A percentile compares a stretch with the other conserved stretches of the same genome.
phyloP scores from a whole-genome alignment of 257 asterid genomes.

The Rubia yunnanensis region DNA sequence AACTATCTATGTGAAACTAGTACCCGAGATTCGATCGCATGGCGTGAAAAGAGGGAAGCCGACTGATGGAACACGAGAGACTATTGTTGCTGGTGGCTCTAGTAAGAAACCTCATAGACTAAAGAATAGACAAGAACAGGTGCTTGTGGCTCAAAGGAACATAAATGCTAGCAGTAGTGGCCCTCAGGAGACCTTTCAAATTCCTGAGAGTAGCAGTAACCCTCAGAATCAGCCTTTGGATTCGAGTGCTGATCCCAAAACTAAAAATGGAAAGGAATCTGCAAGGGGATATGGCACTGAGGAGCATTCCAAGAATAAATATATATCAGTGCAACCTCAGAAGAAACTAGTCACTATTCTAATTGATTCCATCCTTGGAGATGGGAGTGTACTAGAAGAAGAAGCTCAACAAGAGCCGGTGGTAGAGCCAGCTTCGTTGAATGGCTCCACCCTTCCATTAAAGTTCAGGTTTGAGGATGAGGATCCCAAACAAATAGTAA shows the following conservation, averaged over 20 bases:
- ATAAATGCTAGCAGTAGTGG: too few relatives aligned
- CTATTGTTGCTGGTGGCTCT: too few relatives aligned
- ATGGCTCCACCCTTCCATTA: constrained; percentile 17
- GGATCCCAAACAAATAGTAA: constrained; percentile 20
- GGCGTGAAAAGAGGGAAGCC: too few relatives aligned
- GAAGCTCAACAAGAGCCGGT: background rate
- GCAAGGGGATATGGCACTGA: background rate
- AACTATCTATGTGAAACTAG: background rate
- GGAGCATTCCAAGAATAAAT: background rate
- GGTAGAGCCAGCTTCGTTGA: constrained; percentile 2
- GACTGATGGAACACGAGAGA: background rate
- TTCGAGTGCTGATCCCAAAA: background rate
- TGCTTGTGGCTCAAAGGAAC: too few relatives aligned
- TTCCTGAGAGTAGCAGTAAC: background rate
- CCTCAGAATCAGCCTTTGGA: background rate
- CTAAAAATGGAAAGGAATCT: background rate
- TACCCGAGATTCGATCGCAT: too few relatives aligned
- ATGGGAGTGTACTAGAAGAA: background rate
- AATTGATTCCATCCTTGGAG: background rate
- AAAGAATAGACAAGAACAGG: background rate
- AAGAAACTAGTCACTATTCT: background rate
- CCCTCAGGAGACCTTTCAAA: too few relatives aligned
- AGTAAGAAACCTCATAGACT: background rate
- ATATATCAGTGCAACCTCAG: background rate
- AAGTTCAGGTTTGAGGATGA: constrained; percentile 45